Evolutionary conservation across 495 filamentous ascomycete genomes (phyloP).

Genomic region (Opeltia flavorubescens): DNA sequence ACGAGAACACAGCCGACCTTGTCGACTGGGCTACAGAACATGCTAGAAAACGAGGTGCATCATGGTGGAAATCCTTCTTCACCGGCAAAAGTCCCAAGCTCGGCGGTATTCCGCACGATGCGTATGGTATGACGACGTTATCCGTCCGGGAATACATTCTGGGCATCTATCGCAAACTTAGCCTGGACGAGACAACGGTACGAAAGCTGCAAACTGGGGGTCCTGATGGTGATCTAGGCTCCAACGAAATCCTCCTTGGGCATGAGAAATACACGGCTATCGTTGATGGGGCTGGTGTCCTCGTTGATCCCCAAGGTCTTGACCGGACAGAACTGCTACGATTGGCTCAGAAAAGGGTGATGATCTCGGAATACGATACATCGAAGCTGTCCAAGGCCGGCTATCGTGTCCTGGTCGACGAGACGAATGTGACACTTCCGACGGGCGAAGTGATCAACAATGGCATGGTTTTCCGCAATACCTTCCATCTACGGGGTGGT

Average conservation of each 20-base stretch:
- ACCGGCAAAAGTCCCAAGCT: conserved; percentile 94
- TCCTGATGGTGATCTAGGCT: conserved; percentile 90
- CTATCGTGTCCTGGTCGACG: conserved; percentile 87
- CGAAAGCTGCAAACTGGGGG: conserved; percentile 95
- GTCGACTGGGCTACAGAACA: conserved; percentile 98
- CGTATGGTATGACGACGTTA: conserved; percentile 94
- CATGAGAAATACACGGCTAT: conserved; percentile 90
- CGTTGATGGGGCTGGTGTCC: conserved; percentile 88
- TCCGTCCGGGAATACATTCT: conserved; percentile 92
- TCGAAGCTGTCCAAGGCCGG: conserved; percentile 76
- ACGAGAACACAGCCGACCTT: conserved; percentile 95
- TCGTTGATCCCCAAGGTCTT: conserved; percentile 83
- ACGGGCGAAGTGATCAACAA: conserved; percentile 77
- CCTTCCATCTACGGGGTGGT: conserved; percentile 73
- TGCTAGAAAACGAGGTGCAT: conserved; percentile 72
- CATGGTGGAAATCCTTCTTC: conserved; percentile 99
- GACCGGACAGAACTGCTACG: conserved; percentile 70
- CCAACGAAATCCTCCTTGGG: conserved; percentile 91
- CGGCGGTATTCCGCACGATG: conserved; percentile 90
- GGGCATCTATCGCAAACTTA: conserved; percentile 91
- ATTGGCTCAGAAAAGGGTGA: conserved; percentile 72
- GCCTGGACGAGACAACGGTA: conserved; percentile 68
- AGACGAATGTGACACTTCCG: conserved; percentile 72
- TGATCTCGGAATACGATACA: conserved; percentile 79
- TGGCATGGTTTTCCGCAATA: conserved; percentile 91